Evolutionary conservation across 768 basidiomycete species (phyloP).

Genomic region (Mycena filopes): DNA sequence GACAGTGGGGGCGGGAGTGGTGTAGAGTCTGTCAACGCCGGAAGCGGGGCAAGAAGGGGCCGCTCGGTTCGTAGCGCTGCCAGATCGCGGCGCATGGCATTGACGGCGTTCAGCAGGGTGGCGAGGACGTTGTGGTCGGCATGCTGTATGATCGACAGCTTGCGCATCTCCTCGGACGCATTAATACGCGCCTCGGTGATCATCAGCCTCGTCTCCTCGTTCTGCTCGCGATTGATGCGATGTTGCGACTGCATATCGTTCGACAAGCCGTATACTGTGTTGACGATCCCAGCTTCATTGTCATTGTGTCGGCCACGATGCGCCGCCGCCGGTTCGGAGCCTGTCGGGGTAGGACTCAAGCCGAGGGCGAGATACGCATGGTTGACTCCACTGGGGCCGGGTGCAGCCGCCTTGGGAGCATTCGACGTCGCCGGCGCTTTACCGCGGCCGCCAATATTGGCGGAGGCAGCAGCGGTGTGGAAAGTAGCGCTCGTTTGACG

Average conservation of each 20-base stretch:
- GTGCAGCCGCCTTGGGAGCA: background rate
- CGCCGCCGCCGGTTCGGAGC: background rate
- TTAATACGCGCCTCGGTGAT: background rate
- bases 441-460: background rate
- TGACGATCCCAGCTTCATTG: background rate
- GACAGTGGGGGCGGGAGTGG: background rate
- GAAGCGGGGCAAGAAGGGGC: background rate
- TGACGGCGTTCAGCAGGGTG: background rate
- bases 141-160: background rate
- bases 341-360: background rate
- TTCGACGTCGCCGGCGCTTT: background rate
- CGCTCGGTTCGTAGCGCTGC: background rate
- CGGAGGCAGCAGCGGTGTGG: background rate
- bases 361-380: background rate
- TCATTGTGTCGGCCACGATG: conserved; percentile 10
- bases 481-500: conserved; percentile 12
- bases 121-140: background rate
- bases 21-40: background rate
- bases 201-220: conserved; percentile 4
- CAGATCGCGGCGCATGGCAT: background rate
- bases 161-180: background rate
- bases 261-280: background rate
- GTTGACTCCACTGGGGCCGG: background rate
- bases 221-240: background rate
- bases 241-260: background rate